Conservation (phyloP, 129 eudicot species). For the Flaveria ramosissima region DNA sequence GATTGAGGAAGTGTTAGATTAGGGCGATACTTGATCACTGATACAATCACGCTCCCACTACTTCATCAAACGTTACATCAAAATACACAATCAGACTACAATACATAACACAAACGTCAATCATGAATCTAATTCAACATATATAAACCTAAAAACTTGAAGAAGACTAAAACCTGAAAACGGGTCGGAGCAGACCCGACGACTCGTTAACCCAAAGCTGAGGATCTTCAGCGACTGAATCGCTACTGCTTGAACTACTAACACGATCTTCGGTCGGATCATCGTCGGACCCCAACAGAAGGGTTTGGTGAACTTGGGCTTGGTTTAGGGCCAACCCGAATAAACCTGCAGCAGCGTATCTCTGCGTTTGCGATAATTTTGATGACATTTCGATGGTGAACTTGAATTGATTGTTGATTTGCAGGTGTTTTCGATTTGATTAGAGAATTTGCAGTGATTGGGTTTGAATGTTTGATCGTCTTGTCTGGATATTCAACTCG, state of each 20-base stretch:
- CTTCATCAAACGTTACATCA: not conserved
- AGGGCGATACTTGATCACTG: not conserved
- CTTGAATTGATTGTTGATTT: slow-evolving; percentile 5
- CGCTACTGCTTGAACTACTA: slow-evolving; percentile 48
- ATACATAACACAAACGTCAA: too few species aligned
- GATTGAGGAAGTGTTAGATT: not conserved
- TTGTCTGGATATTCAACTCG: slow-evolving; percentile 21
- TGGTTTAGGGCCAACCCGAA: slow-evolving; percentile 83
- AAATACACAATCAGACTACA: not conserved
- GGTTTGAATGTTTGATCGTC: slow-evolving; percentile 10
- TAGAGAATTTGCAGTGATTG: slow-evolving; percentile 18
- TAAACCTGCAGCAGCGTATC: slow-evolving; percentile 86
- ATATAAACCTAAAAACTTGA: too few species aligned
- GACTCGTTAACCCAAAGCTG: slow-evolving; percentile 74
- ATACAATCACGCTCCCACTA: slow-evolving; percentile 8
- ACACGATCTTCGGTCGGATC: slow-evolving; percentile 38
- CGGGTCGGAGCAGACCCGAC: slow-evolving; percentile 75
- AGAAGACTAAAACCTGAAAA: slow-evolving; percentile 56
- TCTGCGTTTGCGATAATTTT: slow-evolving; percentile 64
- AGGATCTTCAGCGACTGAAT: slow-evolving; percentile 74
- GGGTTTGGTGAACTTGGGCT: slow-evolving; percentile 80
- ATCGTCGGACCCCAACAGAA: slow-evolving; percentile 49
- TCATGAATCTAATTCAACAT: too few species aligned
- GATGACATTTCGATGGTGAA: slow-evolving; percentile 41
- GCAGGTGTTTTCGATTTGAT: slow-evolving; percentile 7